Conservation (phyloP, 805 yeast genomes). For the Cyberlindnera veronae region DNA sequence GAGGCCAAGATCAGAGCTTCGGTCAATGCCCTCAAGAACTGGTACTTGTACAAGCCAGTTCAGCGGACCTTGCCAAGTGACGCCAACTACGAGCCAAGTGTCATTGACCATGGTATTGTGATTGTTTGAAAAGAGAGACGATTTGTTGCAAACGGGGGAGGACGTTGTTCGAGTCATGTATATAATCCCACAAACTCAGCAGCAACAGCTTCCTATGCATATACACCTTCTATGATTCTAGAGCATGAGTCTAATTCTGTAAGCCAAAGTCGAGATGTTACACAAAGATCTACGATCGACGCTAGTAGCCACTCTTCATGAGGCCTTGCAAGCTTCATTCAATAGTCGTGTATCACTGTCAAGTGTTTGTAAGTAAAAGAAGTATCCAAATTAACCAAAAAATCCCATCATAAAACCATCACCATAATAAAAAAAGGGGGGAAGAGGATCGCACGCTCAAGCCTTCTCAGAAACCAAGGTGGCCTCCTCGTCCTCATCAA, state of each 20-base stretch:
- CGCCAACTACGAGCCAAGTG: constrained; percentile 33
- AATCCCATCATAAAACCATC: not conserved
- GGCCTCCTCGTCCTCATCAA: constrained; percentile 10
- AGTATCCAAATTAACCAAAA: not conserved
- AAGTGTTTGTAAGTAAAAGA: not conserved
- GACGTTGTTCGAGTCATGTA: not conserved
- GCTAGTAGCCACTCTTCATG: too few relatives aligned
- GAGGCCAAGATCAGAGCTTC: constrained; percentile 94
- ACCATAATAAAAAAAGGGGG: not conserved
- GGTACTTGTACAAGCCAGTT: constrained; percentile 87
- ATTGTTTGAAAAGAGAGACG: constrained; percentile 30
- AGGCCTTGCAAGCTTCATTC: too few relatives aligned
- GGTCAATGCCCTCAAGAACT: constrained; percentile 83
- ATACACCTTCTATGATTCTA: too few relatives aligned
- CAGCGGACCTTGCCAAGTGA: constrained; percentile 64
- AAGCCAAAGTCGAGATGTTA: too few relatives aligned
- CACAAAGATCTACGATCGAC: too few relatives aligned
- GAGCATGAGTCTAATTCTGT: too few relatives aligned
- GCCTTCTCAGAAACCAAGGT: constrained; percentile 9
- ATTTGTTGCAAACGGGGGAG: not conserved
- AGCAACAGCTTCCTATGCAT: too few relatives aligned
- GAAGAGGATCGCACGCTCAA: not conserved
- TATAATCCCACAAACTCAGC: not conserved
- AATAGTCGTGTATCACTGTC: too few relatives aligned
- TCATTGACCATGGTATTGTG: constrained; percentile 43